phyloP scores from a whole-genome alignment of 148 eudicot species.

The Rhododendron henanense region DNA sequence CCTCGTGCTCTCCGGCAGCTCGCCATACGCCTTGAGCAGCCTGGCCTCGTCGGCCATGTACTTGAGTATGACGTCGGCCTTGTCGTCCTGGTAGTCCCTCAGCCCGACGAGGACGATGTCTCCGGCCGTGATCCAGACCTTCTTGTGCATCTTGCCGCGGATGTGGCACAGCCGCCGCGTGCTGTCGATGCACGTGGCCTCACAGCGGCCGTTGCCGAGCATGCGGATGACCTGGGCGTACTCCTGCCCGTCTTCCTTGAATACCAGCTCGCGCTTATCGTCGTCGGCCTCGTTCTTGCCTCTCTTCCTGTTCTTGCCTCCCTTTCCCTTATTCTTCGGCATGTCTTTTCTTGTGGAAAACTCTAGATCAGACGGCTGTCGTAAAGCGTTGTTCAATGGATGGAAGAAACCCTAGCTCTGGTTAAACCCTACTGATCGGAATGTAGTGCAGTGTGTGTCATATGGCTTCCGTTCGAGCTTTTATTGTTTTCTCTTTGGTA shows the following conservation, averaged over 20 bases:
- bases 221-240: constrained; percentile 76
- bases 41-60: constrained; percentile 38
- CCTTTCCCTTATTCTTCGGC: too few relatives aligned
- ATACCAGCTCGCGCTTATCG: constrained; percentile 78
- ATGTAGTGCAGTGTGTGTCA: too few relatives aligned
- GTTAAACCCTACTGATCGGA: too few relatives aligned
- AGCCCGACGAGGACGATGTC: constrained; percentile 86
- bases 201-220: constrained; percentile 84
- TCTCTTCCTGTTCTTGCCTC: too few relatives aligned
- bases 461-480: too few relatives aligned
- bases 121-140: constrained; percentile 94
- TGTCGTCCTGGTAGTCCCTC: constrained; percentile 78
- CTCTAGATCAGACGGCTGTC: too few relatives aligned
- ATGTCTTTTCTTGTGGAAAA: too few relatives aligned
- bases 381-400: too few relatives aligned
- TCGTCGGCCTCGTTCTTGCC: constrained; percentile 86
- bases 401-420: too few relatives aligned
- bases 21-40: constrained; percentile 79
- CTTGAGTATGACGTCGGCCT: constrained; percentile 43
- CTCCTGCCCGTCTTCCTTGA: constrained; percentile 92
- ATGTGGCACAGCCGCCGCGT: constrained; percentile 78
- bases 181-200: constrained; percentile 75
- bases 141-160: constrained; percentile 97
- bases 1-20: constrained; percentile 70
- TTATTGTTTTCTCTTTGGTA: too few relatives aligned